phyloP scores from a whole-genome alignment of 345 rosid genomes.

The Streptanthus diversifolius region DNA sequence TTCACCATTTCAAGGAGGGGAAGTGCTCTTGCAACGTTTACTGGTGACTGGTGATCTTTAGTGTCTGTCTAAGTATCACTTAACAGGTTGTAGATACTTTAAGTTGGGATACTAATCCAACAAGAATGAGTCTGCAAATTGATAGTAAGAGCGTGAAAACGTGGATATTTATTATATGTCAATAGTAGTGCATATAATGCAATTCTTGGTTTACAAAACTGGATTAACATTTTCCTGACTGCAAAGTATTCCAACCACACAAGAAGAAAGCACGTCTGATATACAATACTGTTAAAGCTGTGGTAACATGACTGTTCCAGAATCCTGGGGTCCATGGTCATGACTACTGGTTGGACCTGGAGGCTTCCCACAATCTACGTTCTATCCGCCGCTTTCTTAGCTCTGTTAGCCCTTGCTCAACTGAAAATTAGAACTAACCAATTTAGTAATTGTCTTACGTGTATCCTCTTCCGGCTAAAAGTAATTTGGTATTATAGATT shows the following conservation, averaged over 20 bases:
- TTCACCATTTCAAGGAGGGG: constrained; percentile 65
- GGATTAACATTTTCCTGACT: constrained; percentile 26
- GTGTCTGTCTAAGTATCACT: not conserved
- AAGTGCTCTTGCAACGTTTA: constrained; percentile 74
- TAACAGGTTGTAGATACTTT: not conserved
- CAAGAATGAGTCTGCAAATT: constrained; percentile 6
- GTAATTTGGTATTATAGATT: constrained; percentile 4
- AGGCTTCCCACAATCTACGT: constrained; percentile 89
- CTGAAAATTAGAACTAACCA: constrained; percentile 38
- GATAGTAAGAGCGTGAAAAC: not conserved
- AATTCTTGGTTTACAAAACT: constrained; percentile 28
- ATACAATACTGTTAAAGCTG: constrained; percentile 24
- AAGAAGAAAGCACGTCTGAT: constrained; percentile 7
- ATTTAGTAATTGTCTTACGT: not conserved
- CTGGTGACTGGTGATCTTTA: constrained; percentile 44
- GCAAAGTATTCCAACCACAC: constrained; percentile 21
- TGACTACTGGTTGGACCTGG: constrained; percentile 41
- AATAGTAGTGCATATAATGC: constrained; percentile 16
- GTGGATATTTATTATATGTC: constrained; percentile 30
- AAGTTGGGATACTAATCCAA: not conserved
- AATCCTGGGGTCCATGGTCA: constrained; percentile 1
- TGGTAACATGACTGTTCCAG: constrained; percentile 14
- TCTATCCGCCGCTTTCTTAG: constrained; percentile 81
- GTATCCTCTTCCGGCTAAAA: not conserved
- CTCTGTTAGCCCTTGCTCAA: constrained; percentile 86